These are phyloP conservation scores for Biscogniauxia sp. DNA, from an alignment of 2,329 filamentous ascomycete species.

Conservation along the genomic window DNA sequence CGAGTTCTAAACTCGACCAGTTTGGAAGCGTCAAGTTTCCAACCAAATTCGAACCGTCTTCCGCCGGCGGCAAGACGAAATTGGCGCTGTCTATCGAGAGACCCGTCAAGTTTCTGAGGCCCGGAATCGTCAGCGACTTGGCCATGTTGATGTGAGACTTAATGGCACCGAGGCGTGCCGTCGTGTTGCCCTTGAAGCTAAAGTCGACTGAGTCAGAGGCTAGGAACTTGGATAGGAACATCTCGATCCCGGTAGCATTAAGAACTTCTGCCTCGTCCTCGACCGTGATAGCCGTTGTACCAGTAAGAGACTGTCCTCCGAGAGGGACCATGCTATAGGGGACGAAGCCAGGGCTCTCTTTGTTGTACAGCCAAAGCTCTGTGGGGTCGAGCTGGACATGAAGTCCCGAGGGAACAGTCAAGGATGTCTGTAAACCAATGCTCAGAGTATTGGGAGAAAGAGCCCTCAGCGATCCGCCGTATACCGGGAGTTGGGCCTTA, in stretches of 20 bases:
- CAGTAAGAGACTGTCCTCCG: slow-evolving; percentile 28
- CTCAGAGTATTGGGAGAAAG: slow-evolving; percentile 32
- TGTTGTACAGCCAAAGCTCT: slow-evolving; percentile 32
- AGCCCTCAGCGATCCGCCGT: slow-evolving; percentile 33
- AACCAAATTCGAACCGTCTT: slow-evolving; percentile 22
- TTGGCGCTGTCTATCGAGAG: slow-evolving; percentile 7
- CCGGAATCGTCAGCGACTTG: slow-evolving; percentile 32
- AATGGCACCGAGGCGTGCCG: slow-evolving; percentile 33
- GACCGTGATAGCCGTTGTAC: slow-evolving; percentile 26
- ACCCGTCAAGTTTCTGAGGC: slow-evolving; percentile 19
- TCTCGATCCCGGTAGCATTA: slow-evolving; percentile 11
- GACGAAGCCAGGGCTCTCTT: slow-evolving; percentile 26
- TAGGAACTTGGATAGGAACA: slow-evolving; percentile 10
- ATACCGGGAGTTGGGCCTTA: slow-evolving; percentile 35
- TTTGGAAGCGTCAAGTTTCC: slow-evolving; percentile 21
- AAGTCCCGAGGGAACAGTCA: slow-evolving; percentile 35
- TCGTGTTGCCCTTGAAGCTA: slow-evolving; percentile 22
- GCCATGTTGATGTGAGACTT: slow-evolving; percentile 27
- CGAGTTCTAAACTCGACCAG: slow-evolving; percentile 11
- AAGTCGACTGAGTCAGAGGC: slow-evolving; percentile 5
- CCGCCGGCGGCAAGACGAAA: slow-evolving; percentile 13
- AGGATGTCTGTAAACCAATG: slow-evolving; percentile 34
- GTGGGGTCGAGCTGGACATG: slow-evolving; percentile 37
- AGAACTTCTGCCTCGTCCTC: slow-evolving; percentile 12
- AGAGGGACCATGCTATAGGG: slow-evolving; percentile 29